Base-by-base conservation (phyloP, 192 early-diverging fungal species). In the Pilaira anomala region DNA sequence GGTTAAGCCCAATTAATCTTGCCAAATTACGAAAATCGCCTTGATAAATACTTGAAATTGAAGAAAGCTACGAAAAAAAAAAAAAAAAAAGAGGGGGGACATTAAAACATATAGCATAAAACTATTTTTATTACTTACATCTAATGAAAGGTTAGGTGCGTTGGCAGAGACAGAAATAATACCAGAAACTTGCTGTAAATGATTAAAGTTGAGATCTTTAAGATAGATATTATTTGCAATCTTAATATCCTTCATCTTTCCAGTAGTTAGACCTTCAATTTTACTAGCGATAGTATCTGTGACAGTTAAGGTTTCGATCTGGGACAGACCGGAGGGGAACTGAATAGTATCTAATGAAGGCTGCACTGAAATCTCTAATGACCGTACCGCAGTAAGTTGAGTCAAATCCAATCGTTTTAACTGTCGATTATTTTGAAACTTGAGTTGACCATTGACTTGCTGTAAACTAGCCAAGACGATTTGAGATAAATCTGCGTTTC, bases 11-110 rank as follows among this genome's bases (percentile, higher is more conserved):
- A 69, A 69, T 54, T 48, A 87, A 63, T 36, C 71, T 42, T 9
- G 65, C 56, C 6, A 84, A 54, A 25, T 86, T 78, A 29, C 79
- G 82, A 61, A 89, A 84, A 36, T 83, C 83, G 28, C 71, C 79
- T 67, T 85, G 85, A 26, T 79, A 77, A 48, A 87, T 67, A 3
- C 67, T 60, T 39, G 66, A 42, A 16, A 72, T 19, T 9, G 36
- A 41, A 8, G 58, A 46, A 19, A 72, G 11, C 70, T 72, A 50
- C 6, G 7, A 8, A 22, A 39, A 13, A 6, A 22, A 40, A 0
- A 26, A 13, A 7, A 2, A 50, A 50, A 3, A 18, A n/a, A 19
- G 13, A 48, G 13, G 5, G 21, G 1, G 12, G 11, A n/a, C n/a
- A n/a, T n/a, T n/a, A n/a, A n/a, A n/a, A n/a, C n/a, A n/a, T n/a